Conservation (phyloP, 306 rosid genomes). For the Trifolium subterraneum region DNA sequence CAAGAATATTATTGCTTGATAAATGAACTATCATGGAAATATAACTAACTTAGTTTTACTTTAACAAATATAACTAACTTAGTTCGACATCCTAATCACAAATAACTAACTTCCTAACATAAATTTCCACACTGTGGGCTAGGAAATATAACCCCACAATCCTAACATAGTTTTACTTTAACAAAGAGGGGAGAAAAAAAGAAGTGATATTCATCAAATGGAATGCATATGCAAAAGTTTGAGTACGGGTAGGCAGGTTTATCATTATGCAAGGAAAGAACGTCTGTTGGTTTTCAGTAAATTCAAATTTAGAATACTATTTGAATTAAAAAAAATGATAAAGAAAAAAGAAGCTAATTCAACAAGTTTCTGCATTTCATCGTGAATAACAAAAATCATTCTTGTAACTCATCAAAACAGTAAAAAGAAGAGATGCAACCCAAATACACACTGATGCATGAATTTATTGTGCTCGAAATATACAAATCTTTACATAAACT, state of each 20-base stretch:
- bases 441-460: background rate
- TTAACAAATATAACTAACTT: too few species aligned
- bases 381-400: slow-evolving; percentile 13
- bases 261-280: background rate
- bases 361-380: slow-evolving; percentile 16
- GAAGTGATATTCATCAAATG: background rate
- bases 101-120: too few species aligned
- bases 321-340: background rate
- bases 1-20: background rate
- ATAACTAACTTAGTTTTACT: too few species aligned
- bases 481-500: slow-evolving; percentile 41
- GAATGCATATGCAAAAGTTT: too few species aligned
- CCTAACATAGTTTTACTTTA: too few species aligned
- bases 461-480: slow-evolving; percentile 17
- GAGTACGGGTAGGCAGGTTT: too few species aligned
- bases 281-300: background rate
- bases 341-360: background rate
- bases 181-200: too few species aligned
- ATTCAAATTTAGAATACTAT: background rate
- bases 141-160: too few species aligned
- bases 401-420: slow-evolving; percentile 1
- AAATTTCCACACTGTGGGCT: too few species aligned
- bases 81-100: too few species aligned
- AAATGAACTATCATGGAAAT: too few species aligned
- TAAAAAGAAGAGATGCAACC: background rate